A percentile compares a stretch with the other conserved stretches of the same genome.
Conservation (phyloP, 768 basidiomycete genomes). For the Suillus hirtellus region DNA sequence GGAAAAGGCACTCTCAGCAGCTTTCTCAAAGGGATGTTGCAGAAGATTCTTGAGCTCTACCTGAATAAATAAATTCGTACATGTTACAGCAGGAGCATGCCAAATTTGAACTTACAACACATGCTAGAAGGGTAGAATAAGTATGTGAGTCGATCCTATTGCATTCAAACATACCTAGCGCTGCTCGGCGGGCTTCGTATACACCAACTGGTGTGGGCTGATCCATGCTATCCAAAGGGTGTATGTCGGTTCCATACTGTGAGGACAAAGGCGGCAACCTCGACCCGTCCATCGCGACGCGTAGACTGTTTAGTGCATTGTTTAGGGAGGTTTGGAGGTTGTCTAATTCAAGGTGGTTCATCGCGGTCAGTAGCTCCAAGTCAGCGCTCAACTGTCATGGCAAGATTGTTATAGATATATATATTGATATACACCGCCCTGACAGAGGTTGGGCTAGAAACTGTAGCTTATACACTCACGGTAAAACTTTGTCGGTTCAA, state of each 20-base stretch:
- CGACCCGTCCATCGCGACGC: neutral
- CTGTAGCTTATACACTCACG: too few relatives aligned
- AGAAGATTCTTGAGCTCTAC: conserved; percentile 7
- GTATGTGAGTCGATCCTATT: neutral
- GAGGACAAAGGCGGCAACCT: conserved; percentile 1
- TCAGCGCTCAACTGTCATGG: too few relatives aligned
- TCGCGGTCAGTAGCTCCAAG: neutral
- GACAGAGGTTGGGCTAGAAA: too few relatives aligned
- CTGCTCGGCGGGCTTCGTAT: conserved; percentile 5
- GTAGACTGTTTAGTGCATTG: neutral
- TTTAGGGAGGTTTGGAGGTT: conserved; percentile 3
- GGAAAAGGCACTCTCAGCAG: conserved; percentile 8
- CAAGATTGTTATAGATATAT: too few relatives aligned
- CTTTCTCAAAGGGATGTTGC: conserved; percentile 9
- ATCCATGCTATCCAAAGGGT: conserved; percentile 3
- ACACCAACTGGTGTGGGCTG: neutral
- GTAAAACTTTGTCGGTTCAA: too few relatives aligned
- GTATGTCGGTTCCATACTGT: neutral
- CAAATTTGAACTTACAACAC: neutral
- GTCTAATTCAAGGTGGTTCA: neutral
- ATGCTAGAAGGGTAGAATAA: neutral
- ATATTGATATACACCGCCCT: too few relatives aligned
- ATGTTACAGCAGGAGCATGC: neutral
- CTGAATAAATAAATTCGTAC: neutral
- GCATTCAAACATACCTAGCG: conserved; percentile 1